Base-by-base conservation (phyloP, 2,329 filamentous ascomycete genomes). In the Neonectria ditissima region DNA sequence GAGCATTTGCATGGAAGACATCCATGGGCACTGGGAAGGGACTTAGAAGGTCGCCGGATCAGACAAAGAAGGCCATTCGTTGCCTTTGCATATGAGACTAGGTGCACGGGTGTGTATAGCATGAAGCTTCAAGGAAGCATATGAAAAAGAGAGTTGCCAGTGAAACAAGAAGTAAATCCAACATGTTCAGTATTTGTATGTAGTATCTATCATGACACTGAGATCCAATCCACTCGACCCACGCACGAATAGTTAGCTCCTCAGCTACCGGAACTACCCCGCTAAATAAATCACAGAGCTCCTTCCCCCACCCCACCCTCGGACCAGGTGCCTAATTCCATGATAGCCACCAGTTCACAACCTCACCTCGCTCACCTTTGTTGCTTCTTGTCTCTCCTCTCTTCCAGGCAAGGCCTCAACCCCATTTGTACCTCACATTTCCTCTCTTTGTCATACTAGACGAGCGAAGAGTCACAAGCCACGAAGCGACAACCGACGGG, bases 1-100 rank as follows among this genome's bases (percentile, higher is more conserved):
- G 45, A 43, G 58, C 63, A 65, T 71, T 68, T 69, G 60, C 66
- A 65, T 63, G 59, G 54, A 47, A 53, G 53, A 56, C 63, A 66
- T 53, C 41, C 44, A 58, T 57, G 32, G 30, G 43, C 50, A 56
- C 16, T 45, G 24, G 56, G 52, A 37, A 62, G 48, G 50, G 65
- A 20, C 37, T 32, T 63, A 63, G 60, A 63, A 45, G 48, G 55
- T 59, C 47, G 8, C 55, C 44, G 55, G 50, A 55, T 47, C 59
- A 59, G 57, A 16, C 41, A 45, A 48, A 13, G 57, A 45, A 48
- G 14, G 57, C 22, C 56, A 61, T 64, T 22, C 30, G 11, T 32
- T 18, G 59, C 41, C 57, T 67, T 63, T 44, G 43, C 39, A 32
- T 20, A 28, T 50, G 22, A 37, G 14, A 37, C 24, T 26, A 6